Evolutionary conservation across 331 rosid genomes (phyloP).

Genomic region (Cydonia oblonga): DNA sequence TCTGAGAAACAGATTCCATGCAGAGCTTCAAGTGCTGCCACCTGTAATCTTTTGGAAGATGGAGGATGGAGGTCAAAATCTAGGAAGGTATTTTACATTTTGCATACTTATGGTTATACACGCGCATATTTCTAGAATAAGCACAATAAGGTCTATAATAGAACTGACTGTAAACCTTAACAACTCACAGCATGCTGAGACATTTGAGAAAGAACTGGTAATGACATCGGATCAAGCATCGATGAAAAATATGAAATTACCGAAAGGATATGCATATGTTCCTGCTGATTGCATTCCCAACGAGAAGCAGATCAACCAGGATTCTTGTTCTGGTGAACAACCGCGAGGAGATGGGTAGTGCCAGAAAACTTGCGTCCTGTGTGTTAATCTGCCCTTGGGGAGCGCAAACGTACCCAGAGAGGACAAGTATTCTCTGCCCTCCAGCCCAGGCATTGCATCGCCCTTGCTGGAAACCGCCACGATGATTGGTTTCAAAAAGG

Average conservation of each 20-base stretch:
- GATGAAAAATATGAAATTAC: slow-evolving; percentile 74
- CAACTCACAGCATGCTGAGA: slow-evolving; percentile 54
- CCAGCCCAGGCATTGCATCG: background rate
- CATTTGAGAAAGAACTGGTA: slow-evolving; percentile 78
- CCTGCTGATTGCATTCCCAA: slow-evolving; percentile 85
- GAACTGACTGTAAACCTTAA: slow-evolving; percentile 13
- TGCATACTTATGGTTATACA: background rate
- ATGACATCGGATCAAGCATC: slow-evolving; percentile 99
- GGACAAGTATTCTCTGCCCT: background rate
- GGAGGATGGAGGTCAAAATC: slow-evolving; percentile 70
- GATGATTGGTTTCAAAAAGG: background rate
- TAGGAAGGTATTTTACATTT: slow-evolving; percentile 44
- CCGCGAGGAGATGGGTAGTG: slow-evolving; percentile 47
- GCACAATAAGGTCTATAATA: background rate
- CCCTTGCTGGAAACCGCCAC: slow-evolving; percentile 6
- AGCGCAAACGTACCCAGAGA: background rate
- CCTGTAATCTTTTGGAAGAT: slow-evolving; percentile 46
- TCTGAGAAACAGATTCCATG: slow-evolving; percentile 92
- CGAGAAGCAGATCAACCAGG: slow-evolving; percentile 66
- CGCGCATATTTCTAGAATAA: too few species aligned
- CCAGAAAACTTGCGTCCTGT: slow-evolving; percentile 8
- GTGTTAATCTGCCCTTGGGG: slow-evolving; percentile 14
- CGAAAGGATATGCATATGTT: slow-evolving; percentile 92
- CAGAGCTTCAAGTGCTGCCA: slow-evolving; percentile 37
- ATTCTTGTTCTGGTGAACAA: slow-evolving; percentile 39